Evolutionary conservation across 345 rosid species (phyloP).

Genomic region (Populus alba): DNA sequence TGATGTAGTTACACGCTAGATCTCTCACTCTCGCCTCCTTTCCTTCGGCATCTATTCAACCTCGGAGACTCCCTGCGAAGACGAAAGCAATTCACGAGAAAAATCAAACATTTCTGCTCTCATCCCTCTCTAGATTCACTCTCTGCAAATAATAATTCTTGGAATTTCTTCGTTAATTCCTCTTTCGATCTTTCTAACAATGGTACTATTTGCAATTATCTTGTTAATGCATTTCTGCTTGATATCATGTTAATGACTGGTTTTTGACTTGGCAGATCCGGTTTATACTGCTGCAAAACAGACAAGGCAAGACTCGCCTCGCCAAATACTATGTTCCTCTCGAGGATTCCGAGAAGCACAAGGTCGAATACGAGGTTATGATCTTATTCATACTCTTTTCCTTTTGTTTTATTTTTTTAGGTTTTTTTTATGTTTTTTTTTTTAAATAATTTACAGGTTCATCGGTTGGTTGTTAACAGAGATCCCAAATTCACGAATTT

Average conservation of each 20-base stretch:
- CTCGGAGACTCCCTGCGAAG: neutral
- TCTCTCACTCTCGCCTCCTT: neutral
- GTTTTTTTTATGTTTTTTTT: neutral
- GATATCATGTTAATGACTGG: neutral
- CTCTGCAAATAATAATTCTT: neutral
- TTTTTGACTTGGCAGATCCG: slow-evolving; percentile 65
- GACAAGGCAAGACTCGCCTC: slow-evolving; percentile 99
- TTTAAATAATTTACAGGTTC: slow-evolving; percentile 49
- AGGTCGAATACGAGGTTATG: slow-evolving; percentile 91
- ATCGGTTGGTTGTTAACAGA: slow-evolving; percentile 91
- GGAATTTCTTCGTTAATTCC: neutral
- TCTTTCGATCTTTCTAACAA: neutral
- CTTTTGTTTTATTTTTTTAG: neutral
- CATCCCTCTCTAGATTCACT: neutral
- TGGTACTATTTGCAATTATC: slow-evolving; percentile 6
- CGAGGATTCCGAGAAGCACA: slow-evolving; percentile 97
- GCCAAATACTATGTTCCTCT: slow-evolving; percentile 98
- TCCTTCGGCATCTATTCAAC: slow-evolving; percentile 1
- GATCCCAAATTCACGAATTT: slow-evolving; percentile 94
- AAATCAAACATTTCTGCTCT: no score
- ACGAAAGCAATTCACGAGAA: neutral
- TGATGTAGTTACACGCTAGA: neutral
- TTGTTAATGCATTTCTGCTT: neutral
- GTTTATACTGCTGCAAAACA: slow-evolving; percentile 89
- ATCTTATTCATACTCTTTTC: neutral